A percentile compares a stretch with the other conserved stretches of the same genome.
These are phyloP conservation scores for Punica granatum DNA, from an alignment of 345 rosid genomes.

Conservation along the genomic window DNA sequence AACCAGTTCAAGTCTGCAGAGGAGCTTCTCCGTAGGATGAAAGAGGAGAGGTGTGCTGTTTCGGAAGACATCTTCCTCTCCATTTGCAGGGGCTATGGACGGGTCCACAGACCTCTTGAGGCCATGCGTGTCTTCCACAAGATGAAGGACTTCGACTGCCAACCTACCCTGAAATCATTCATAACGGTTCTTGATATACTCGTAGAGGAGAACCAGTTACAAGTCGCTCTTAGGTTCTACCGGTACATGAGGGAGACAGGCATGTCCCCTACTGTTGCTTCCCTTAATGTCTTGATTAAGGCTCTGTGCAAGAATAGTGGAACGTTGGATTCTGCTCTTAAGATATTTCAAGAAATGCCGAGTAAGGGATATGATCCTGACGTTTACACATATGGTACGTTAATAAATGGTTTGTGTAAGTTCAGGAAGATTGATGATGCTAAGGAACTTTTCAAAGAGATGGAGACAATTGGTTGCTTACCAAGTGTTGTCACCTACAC, in stretches of 20 bases:
- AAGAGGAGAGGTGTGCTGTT: slow-evolving; percentile 43
- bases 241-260: slow-evolving; percentile 61
- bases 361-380: slow-evolving; percentile 60
- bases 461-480: slow-evolving; percentile 57
- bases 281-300: slow-evolving; percentile 84
- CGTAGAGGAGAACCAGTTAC: slow-evolving; percentile 71
- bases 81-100: slow-evolving; percentile 67
- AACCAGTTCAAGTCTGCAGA: slow-evolving; percentile 64
- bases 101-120: slow-evolving; percentile 70
- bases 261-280: slow-evolving; percentile 44
- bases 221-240: slow-evolving; percentile 58
- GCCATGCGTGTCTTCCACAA: slow-evolving; percentile 57
- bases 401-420: slow-evolving; percentile 77
- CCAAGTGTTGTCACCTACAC: slow-evolving; percentile 85
- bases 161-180: slow-evolving; percentile 47
- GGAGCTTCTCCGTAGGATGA: slow-evolving; percentile 66
- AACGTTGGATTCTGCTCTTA: slow-evolving; percentile 60
- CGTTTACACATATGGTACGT: slow-evolving; percentile 82
- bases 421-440: slow-evolving; percentile 60
- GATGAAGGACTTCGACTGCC: slow-evolving; percentile 60
- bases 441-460: slow-evolving; percentile 60
- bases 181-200: slow-evolving; percentile 58
- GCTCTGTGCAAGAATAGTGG: slow-evolving; percentile 63
- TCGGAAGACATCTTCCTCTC: slow-evolving; percentile 54
- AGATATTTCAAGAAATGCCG: slow-evolving; percentile 78